Conservation (phyloP, 148 eudicot species). For the Rhododendron ferrugineum region DNA sequence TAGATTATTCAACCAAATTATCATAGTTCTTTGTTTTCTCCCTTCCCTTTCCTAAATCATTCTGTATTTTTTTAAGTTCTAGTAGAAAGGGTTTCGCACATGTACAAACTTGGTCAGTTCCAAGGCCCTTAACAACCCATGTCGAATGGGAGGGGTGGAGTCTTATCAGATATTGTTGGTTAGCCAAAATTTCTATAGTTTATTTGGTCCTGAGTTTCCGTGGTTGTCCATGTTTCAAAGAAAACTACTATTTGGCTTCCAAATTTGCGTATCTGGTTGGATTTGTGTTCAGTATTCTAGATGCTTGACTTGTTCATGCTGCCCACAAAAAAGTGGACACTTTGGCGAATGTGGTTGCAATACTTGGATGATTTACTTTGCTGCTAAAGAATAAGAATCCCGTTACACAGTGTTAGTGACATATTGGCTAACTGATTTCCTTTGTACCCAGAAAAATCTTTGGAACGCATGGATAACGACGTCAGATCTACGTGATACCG, state of each 20-base stretch:
- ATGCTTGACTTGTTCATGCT: not conserved
- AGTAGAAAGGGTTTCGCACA: not conserved
- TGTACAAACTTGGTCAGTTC: not conserved
- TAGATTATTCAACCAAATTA: not conserved
- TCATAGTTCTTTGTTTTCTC: not conserved
- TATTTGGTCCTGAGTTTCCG: not conserved
- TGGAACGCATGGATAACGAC: conserved; percentile 97
- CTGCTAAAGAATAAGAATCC: not conserved
- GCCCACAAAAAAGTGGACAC: not conserved
- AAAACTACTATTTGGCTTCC: not conserved
- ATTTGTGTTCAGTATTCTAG: not conserved
- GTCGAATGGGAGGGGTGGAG: not conserved
- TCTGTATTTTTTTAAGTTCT: not conserved
- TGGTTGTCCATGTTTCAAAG: not conserved
- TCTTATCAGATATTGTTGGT: not conserved
- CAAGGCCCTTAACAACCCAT: not conserved
- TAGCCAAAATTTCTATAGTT: not conserved
- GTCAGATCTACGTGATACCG: conserved; percentile 81
- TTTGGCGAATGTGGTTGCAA: not conserved
- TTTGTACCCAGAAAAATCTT: conserved; percentile 58
- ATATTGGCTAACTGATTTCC: conserved; percentile 11
- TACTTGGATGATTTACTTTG: conserved; percentile 2
- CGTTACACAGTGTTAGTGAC: not conserved
- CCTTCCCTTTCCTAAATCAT: not conserved
- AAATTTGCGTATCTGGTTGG: not conserved